These are phyloP conservation scores for Nemania sp. DNA, from an alignment of 2,329 filamentous ascomycete species.

Conservation along the genomic window DNA sequence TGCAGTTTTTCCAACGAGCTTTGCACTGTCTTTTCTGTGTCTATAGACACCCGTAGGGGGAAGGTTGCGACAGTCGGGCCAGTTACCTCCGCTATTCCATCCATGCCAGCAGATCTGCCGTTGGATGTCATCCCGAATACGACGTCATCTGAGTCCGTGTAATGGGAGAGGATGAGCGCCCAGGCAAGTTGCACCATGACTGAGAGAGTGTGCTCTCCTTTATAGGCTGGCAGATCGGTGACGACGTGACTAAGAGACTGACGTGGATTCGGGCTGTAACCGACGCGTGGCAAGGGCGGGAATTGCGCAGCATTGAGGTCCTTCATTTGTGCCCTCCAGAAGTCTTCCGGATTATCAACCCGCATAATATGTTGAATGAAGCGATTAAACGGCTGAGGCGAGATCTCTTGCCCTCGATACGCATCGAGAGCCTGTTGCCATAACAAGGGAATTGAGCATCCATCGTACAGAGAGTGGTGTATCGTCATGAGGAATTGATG, in stretches of 20 bases:
- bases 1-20: neutral
- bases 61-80: conserved; percentile 19
- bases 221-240: neutral
- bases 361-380: conserved; percentile 13
- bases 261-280: conserved; percentile 11
- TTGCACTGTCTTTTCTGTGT: conserved; percentile 1
- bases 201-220: conserved; percentile 12
- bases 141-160: conserved; percentile 14
- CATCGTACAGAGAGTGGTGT: conserved; percentile 22
- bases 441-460: conserved; percentile 5
- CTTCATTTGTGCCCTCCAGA: conserved; percentile 5
- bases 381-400: conserved; percentile 3
- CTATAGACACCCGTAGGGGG: conserved; percentile 10
- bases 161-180: conserved; percentile 14
- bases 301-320: conserved; percentile 6
- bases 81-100: conserved; percentile 9
- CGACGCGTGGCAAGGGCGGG: conserved; percentile 5
- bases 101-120: conserved; percentile 9
- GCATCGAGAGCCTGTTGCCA: conserved; percentile 7
- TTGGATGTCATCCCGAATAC: conserved; percentile 12
- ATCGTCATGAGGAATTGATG: conserved; percentile 12
- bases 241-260: conserved; percentile 1
- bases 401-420: neutral
- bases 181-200: conserved; percentile 17
- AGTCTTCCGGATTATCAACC: neutral